Evolutionary conservation across 139 green algal genomes (phyloP).

Genomic region (Astrephomene gubernaculifera): DNA sequence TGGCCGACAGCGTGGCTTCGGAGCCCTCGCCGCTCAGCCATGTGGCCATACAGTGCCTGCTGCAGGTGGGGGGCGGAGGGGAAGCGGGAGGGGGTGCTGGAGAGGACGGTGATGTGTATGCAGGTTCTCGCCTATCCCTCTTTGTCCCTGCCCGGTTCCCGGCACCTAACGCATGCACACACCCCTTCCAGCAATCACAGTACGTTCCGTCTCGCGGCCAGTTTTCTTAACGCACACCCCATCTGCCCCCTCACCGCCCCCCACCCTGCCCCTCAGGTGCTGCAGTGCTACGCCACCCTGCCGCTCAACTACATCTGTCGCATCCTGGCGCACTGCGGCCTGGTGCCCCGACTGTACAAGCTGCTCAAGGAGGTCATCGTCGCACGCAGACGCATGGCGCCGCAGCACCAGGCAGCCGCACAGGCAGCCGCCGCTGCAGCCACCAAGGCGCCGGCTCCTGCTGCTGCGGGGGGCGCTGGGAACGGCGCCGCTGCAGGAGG

Average conservation of each 20-base stretch:
- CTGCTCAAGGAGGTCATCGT: slow-evolving; percentile 63
- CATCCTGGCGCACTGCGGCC: slow-evolving; percentile 68
- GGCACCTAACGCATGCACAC: too few species aligned
- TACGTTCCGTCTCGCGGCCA: too few species aligned
- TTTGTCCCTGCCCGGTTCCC: too few species aligned
- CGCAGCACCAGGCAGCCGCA: neutral
- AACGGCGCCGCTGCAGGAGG: neutral
- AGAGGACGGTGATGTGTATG: too few species aligned
- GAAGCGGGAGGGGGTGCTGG: neutral
- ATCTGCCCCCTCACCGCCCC: neutral
- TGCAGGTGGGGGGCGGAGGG: slow-evolving; percentile 14
- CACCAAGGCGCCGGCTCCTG: too few species aligned
- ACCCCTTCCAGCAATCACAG: neutral
- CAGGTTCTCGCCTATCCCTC: too few species aligned
- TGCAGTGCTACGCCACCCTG: slow-evolving; percentile 40
- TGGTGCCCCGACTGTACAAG: slow-evolving; percentile 67
- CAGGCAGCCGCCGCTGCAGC: neutral
- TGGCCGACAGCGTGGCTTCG: slow-evolving; percentile 39
- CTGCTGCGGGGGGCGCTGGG: too few species aligned
- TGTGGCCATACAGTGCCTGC: slow-evolving; percentile 35
- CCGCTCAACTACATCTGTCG: slow-evolving; percentile 77
- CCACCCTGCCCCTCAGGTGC: neutral
- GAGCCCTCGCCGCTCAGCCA: slow-evolving; percentile 28
- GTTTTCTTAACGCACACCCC: too few species aligned
- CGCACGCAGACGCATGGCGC: neutral